A percentile compares a stretch with the other conserved stretches of the same genome.
Conservation (phyloP, 2,329 filamentous ascomycete species). For the Erysiphe neolycopersici region DNA sequence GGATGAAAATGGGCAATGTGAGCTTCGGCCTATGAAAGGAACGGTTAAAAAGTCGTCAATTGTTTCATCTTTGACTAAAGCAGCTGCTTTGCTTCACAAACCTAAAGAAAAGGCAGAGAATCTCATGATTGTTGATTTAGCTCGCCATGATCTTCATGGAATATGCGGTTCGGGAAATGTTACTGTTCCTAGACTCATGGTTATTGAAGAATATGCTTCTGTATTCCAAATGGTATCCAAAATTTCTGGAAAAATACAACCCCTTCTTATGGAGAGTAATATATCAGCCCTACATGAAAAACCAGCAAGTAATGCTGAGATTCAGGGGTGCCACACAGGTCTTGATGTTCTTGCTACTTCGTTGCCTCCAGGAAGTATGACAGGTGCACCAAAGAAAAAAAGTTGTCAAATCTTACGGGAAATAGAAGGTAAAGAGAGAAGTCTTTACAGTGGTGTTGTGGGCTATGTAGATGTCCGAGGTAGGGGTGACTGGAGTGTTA, state of each 20-base stretch:
- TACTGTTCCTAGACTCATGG: conserved; percentile 48
- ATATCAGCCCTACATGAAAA: background rate
- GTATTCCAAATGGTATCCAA: conserved; percentile 84
- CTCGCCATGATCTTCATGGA: conserved; percentile 79
- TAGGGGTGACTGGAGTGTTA: conserved; percentile 69
- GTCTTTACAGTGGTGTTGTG: conserved; percentile 68
- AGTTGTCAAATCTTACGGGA: conserved; percentile 57
- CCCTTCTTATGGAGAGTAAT: background rate
- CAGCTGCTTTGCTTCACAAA: conserved; percentile 43
- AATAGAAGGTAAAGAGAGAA: conserved; percentile 39
- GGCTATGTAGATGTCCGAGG: conserved; percentile 77
- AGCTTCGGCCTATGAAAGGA: conserved; percentile 88
- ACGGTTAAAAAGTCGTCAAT: conserved; percentile 56
- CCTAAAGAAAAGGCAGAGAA: conserved; percentile 90
- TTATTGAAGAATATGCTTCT: conserved; percentile 71
- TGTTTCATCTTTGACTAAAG: conserved; percentile 41
- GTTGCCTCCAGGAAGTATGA: conserved; percentile 85
- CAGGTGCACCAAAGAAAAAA: conserved; percentile 79
- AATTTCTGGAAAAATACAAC: conserved; percentile 35
- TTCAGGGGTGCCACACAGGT: conserved; percentile 23
- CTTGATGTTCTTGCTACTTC: conserved; percentile 52
- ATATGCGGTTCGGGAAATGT: conserved; percentile 54
- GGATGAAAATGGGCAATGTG: conserved; percentile 31
- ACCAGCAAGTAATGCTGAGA: conserved; percentile 3
- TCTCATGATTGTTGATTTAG: conserved; percentile 91